Percentiles rank a stretch among this genome's conserved stretches.
phyloP scores from a whole-genome alignment of 1,139 yeast species.

The Geotrichum aggregatum region DNA sequence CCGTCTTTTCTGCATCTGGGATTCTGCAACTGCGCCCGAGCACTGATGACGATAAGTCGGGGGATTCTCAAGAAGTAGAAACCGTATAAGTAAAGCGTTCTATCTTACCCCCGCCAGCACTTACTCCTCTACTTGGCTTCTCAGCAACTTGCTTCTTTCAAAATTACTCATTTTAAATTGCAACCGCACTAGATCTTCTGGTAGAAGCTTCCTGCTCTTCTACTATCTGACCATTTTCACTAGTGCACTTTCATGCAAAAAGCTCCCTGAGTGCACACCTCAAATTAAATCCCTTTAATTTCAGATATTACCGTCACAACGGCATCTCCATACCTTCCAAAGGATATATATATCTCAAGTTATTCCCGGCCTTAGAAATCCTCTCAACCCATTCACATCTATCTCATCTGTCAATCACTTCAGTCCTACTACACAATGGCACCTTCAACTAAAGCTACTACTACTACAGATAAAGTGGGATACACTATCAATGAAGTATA shows the following conservation, averaged over 20 bases:
- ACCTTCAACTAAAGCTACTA: conserved; percentile 13
- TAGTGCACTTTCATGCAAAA: conserved; percentile 3
- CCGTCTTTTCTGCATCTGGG: no score
- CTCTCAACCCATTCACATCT: background rate
- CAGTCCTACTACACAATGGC: background rate
- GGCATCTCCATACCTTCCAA: background rate
- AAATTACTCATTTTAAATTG: no score
- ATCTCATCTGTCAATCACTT: background rate
- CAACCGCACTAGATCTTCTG: background rate
- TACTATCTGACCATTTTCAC: background rate
- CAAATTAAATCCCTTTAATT: background rate
- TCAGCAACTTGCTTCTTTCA: no score
- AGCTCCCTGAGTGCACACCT: background rate
- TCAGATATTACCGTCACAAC: background rate
- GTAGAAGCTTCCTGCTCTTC: background rate
- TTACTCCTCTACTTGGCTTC: no score
- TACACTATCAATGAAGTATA: conserved; percentile 42
- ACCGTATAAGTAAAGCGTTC: no score
- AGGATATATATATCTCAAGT: background rate
- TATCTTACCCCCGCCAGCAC: no score
- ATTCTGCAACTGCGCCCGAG: no score
- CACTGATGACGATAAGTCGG: no score
- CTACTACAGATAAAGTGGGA: conserved; percentile 26
- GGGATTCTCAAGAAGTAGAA: no score
- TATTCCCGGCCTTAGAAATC: background rate